Conservation (phyloP, 108 stramenopile species). For the Chaetoceros tenuissimus region DNA sequence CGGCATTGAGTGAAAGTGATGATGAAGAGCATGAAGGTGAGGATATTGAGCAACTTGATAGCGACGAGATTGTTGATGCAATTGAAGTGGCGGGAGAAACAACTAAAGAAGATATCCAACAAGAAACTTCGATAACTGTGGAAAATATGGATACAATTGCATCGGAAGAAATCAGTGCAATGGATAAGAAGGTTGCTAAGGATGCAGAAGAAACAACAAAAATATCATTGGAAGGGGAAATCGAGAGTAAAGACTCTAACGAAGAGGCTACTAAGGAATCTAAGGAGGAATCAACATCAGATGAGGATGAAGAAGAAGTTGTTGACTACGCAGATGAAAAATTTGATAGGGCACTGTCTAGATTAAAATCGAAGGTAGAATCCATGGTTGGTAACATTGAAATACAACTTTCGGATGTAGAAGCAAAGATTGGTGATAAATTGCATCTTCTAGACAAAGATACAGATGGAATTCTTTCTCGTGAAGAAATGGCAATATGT, state of each 20-base stretch:
- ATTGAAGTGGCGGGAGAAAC: not conserved
- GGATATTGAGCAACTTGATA: slow-evolving; percentile 4
- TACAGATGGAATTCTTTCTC: slow-evolving; percentile 79
- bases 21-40: slow-evolving; percentile 22
- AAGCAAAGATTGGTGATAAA: slow-evolving; percentile 90
- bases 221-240: slow-evolving; percentile 33
- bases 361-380: slow-evolving; percentile 72
- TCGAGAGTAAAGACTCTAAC: too few species aligned
- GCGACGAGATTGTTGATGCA: slow-evolving; percentile 9
- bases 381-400: slow-evolving; percentile 93
- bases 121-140: slow-evolving; percentile 11
- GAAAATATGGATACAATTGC: slow-evolving; percentile 29
- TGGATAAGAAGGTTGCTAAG: slow-evolving; percentile 28
- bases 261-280: slow-evolving; percentile 14
- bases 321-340: slow-evolving; percentile 25
- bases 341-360: slow-evolving; percentile 42
- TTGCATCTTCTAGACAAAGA: slow-evolving; percentile 96
- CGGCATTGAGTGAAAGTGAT: slow-evolving; percentile 39
- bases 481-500: slow-evolving; percentile 77
- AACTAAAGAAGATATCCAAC: slow-evolving; percentile 6
- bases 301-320: slow-evolving; percentile 13
- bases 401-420: slow-evolving; percentile 76
- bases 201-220: slow-evolving; percentile 38
- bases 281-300: slow-evolving; percentile 3
- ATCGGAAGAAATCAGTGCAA: slow-evolving; percentile 23